Conservation (phyloP, 331 rosid genomes). For the Pyrus hybrid region DNA sequence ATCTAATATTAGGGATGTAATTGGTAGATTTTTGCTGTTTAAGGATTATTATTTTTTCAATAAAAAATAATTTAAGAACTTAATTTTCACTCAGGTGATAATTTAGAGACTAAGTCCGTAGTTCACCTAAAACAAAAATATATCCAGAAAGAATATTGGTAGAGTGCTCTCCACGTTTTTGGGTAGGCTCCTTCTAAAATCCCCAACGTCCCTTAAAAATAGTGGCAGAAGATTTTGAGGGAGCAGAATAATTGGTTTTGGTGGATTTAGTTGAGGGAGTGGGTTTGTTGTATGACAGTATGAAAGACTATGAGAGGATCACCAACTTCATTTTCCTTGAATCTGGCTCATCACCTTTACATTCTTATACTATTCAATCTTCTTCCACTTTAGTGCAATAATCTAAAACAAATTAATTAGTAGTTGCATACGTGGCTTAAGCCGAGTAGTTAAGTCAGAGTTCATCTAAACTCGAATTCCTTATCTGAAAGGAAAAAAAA, state of each 20-base stretch:
- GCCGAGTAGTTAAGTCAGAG: too few species aligned
- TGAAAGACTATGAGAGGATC: slow-evolving; percentile 23
- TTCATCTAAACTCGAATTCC: too few species aligned
- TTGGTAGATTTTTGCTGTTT: too few species aligned
- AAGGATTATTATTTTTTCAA: too few species aligned
- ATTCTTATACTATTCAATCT: slow-evolving; percentile 9
- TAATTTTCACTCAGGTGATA: too few species aligned
- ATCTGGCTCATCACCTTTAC: slow-evolving; percentile 46
- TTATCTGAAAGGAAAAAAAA: too few species aligned
- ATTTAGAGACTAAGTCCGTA: too few species aligned
- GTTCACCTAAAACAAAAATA: too few species aligned
- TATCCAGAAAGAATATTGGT: not conserved
- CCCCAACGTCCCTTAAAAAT: not conserved
- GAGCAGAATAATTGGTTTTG: slow-evolving; percentile 21
- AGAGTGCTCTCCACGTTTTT: slow-evolving; percentile 32
- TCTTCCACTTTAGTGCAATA: not conserved
- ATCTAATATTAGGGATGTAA: too few species aligned
- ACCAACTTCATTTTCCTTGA: slow-evolving; percentile 47
- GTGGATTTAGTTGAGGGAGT: slow-evolving; percentile 27
- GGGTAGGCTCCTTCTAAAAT: slow-evolving; percentile 1
- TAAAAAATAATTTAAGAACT: too few species aligned
- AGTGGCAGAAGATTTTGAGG: not conserved
- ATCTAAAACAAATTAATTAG: not conserved
- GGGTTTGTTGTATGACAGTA: slow-evolving; percentile 42
- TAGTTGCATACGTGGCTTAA: too few species aligned